phyloP scores from a whole-genome alignment of 2,329 filamentous ascomycete species.

The Cryphonectria naterciae region DNA sequence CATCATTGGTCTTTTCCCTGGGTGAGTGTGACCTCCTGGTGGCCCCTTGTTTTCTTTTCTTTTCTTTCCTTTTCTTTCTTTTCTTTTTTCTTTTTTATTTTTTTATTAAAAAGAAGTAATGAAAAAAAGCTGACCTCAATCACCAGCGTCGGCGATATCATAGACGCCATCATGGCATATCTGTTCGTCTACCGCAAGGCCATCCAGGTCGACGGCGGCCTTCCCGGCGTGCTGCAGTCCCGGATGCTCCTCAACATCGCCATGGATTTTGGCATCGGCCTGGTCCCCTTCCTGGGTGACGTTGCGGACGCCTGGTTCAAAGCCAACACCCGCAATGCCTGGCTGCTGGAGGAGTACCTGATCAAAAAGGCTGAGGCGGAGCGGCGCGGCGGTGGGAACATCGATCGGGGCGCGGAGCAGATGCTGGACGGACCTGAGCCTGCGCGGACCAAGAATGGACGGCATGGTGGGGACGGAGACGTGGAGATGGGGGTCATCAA shows the following conservation, averaged over 20 bases:
- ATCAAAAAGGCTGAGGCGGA: conserved; percentile 68
- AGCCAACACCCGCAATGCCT: conserved; percentile 77
- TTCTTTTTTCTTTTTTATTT: neutral
- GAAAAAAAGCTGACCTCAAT: conserved; percentile 31
- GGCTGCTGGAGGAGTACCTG: conserved; percentile 69
- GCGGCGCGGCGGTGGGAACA: conserved; percentile 17
- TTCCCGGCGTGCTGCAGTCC: conserved; percentile 63
- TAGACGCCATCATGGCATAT: conserved; percentile 74
- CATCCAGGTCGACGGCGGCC: conserved; percentile 74
- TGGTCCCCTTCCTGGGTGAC: conserved; percentile 79
- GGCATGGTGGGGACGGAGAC: conserved; percentile 21
- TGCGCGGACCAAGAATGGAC: conserved; percentile 1
- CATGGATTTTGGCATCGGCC: conserved; percentile 73
- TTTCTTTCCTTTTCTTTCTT: too few species aligned
- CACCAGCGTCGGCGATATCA: conserved; percentile 70
- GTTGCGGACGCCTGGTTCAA: conserved; percentile 73
- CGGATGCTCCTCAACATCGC: conserved; percentile 83
- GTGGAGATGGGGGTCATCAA: conserved; percentile 24
- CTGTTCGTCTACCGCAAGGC: conserved; percentile 73
- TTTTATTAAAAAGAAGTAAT: neutral
- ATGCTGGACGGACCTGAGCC: neutral
- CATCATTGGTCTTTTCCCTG: conserved; percentile 82
- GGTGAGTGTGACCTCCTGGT: conserved; percentile 55
- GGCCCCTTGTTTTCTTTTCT: too few species aligned
- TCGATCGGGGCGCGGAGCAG: conserved; percentile 18